phyloP scores from a whole-genome alignment of 768 basidiomycete species.

The Chiua virens region DNA sequence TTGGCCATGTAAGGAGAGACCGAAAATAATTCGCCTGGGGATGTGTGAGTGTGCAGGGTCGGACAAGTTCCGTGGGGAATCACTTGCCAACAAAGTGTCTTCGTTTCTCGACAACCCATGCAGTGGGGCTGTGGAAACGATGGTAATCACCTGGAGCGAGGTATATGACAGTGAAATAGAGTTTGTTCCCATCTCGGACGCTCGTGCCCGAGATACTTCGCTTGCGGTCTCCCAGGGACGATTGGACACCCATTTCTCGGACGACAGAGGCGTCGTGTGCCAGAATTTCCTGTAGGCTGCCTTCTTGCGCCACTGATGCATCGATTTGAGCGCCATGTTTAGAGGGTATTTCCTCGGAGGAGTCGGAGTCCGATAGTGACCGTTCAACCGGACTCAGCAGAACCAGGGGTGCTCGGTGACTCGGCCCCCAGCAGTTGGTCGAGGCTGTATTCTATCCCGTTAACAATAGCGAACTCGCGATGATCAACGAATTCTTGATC shows the following conservation, averaged over 20 bases:
- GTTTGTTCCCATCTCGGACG: constrained; percentile 72
- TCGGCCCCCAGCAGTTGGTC: constrained; percentile 76
- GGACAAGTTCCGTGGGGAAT: background rate
- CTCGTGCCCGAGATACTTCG: constrained; percentile 44
- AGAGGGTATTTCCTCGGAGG: constrained; percentile 34
- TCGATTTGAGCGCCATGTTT: constrained; percentile 73
- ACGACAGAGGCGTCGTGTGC: constrained; percentile 73
- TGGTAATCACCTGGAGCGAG: constrained; percentile 99
- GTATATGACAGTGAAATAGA: constrained; percentile 95
- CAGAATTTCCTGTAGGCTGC: constrained; percentile 52
- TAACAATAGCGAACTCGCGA: constrained; percentile 91
- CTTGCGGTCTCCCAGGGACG: constrained; percentile 33
- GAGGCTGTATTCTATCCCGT: constrained; percentile 96
- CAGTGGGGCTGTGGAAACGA: constrained; percentile 92
- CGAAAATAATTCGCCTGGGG: constrained; percentile 85
- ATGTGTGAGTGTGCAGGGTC: background rate
- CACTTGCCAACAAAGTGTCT: constrained; percentile 88
- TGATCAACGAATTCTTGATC: constrained; percentile 72
- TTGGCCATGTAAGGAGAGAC: constrained; percentile 96
- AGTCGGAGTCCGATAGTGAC: constrained; percentile 20
- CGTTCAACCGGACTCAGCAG: constrained; percentile 30
- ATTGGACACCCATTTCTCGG: constrained; percentile 62
- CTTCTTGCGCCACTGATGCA: constrained; percentile 67
- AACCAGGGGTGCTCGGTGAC: constrained; percentile 41
- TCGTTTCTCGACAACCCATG: constrained; percentile 96